Conservation (phyloP, 2,329 filamentous ascomycete genomes). For the Metarhizium album region DNA sequence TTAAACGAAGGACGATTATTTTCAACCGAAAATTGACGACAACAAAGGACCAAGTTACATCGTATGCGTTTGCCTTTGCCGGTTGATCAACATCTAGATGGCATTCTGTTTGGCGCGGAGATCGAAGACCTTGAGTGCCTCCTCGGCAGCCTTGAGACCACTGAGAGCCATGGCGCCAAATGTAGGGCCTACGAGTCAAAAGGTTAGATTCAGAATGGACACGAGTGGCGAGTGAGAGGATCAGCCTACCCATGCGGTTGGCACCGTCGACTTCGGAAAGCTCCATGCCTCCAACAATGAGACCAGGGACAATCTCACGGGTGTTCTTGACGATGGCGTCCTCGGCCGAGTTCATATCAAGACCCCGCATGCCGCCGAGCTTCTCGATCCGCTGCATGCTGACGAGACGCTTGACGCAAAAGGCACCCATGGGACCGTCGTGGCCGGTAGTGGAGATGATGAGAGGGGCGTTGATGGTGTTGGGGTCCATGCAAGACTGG, state of each 20-base stretch:
- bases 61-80: not conserved
- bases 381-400: slow-evolving; percentile 76
- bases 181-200: slow-evolving; percentile 43
- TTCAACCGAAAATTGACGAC: not conserved
- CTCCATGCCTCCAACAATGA: slow-evolving; percentile 95
- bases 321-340: slow-evolving; percentile 91
- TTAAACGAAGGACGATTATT: not conserved
- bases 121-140: slow-evolving; percentile 68
- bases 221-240: not conserved
- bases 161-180: slow-evolving; percentile 83
- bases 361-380: slow-evolving; percentile 82
- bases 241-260: slow-evolving; percentile 65
- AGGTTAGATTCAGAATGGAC: not conserved
- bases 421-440: slow-evolving; percentile 83
- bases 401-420: slow-evolving; percentile 82
- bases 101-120: slow-evolving; percentile 66
- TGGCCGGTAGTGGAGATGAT: slow-evolving; percentile 87
- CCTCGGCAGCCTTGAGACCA: slow-evolving; percentile 86
- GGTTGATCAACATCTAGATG: slow-evolving; percentile 16
- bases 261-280: slow-evolving; percentile 82
- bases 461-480: slow-evolving; percentile 88
- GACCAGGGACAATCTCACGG: slow-evolving; percentile 73
- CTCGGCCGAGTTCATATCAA: slow-evolving; percentile 87
- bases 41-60: not conserved
- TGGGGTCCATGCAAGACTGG: slow-evolving; percentile 93